Evolutionary conservation across 2,329 filamentous ascomycete species (phyloP), one percentile per base, ranked within the genome.

Genomic region (Bipolaris victoriae): DNA sequence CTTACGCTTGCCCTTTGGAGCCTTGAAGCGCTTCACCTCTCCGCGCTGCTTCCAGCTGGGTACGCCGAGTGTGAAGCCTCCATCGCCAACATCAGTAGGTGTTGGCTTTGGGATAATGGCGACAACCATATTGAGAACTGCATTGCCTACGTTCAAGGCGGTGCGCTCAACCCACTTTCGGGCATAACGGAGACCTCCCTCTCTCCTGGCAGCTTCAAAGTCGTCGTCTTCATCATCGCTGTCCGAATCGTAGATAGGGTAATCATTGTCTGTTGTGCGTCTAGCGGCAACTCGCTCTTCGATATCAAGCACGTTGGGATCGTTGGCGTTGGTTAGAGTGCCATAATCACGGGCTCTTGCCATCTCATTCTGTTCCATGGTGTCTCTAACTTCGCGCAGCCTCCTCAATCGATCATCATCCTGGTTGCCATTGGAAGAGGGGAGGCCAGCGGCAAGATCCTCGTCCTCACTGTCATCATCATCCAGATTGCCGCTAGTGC

Each of bases 201-300:
- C 81, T 36, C 88, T 83, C 56, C 88, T 86, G 0, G 92, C 92
- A 71, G 92, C 89, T 73, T 94, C 91, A 4, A 96, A 79, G 50
- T 87, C 85, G 47, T 87, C 85, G 55, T 92, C 89, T 50, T 92
- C 87, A 3, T 90, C 89, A 58, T 96, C 91, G 49, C 93, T 89
- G 46, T 92, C 90, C 0, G 92, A 97, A 71, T 99, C 95, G 76
- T 99, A 99, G 13, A 97, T 81, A 1, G 90, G 90, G 67, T 90
- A 96, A 63, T 92, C 90, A 22, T 92, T 88, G 31, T 88, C 83
- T 2, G 80, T 76, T 7, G 86, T 77, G 0, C 83, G 82, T 52
- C 87, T 78, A 18, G 84, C 86, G 2, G 84, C 84, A 22, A 94
- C 89, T 63, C 95, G 92, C 65, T 92, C 92, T 78, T 98, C 94